Percentiles rank a stretch among this genome's conserved stretches.
These are phyloP conservation scores for Phytophthora hybrid DNA, from an alignment of 352 stramenopile species.

Conservation along the genomic window DNA sequence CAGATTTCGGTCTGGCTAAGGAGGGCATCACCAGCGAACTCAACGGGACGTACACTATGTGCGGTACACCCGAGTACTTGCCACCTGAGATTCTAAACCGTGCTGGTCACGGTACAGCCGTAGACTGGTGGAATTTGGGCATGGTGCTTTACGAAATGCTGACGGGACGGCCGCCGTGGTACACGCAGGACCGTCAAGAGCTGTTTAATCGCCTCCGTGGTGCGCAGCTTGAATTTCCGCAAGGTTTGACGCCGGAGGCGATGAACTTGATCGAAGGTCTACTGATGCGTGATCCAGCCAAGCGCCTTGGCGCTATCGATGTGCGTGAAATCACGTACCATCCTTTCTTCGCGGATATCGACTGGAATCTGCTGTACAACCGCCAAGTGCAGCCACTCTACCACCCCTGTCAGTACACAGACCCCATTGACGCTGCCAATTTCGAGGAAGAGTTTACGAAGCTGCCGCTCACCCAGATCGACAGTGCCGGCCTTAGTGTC, in stretches of 20 bases:
- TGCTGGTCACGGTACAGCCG: slow-evolving; percentile 74
- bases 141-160: slow-evolving; percentile 90
- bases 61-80: slow-evolving; percentile 88
- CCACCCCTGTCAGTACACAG: slow-evolving; percentile 82
- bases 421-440: slow-evolving; percentile 85
- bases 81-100: slow-evolving; percentile 87
- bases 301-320: slow-evolving; percentile 90
- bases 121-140: slow-evolving; percentile 89
- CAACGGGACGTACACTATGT: slow-evolving; percentile 86
- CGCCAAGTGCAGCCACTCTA: slow-evolving; percentile 83
- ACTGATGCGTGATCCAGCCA: slow-evolving; percentile 92
- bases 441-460: slow-evolving; percentile 90
- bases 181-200: slow-evolving; percentile 82
- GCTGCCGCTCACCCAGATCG: slow-evolving; percentile 71
- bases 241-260: slow-evolving; percentile 66
- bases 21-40: slow-evolving; percentile 78
- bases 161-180: slow-evolving; percentile 79
- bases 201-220: slow-evolving; percentile 75
- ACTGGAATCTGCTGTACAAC: slow-evolving; percentile 85
- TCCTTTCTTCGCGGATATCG: slow-evolving; percentile 83
- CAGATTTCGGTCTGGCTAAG: slow-evolving; percentile 85
- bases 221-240: slow-evolving; percentile 77
- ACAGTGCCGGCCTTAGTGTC: slow-evolving; percentile 75
- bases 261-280: slow-evolving; percentile 89
- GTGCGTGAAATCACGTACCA: slow-evolving; percentile 85